A percentile compares a stretch with the other conserved stretches of the same genome.
phyloP scores from a whole-genome alignment of 352 stramenopile genomes.

The Pythium biforme region DNA sequence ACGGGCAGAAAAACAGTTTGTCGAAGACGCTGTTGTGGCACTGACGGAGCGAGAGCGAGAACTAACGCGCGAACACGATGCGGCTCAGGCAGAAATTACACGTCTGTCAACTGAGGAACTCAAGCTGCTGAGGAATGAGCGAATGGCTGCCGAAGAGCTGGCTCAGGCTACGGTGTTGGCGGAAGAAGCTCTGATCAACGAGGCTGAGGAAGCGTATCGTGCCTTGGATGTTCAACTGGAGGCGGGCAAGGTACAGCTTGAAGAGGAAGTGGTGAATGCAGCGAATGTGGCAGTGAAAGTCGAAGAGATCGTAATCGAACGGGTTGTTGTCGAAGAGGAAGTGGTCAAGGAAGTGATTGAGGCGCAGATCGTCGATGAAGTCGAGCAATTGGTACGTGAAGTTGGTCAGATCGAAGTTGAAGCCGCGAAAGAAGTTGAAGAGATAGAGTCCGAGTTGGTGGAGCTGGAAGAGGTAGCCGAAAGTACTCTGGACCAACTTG shows the following conservation, averaged over 20 bases:
- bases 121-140: neutral
- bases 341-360: slow-evolving; percentile 12
- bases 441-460: neutral
- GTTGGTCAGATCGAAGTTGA: neutral
- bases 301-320: slow-evolving; percentile 9
- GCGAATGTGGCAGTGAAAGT: neutral
- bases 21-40: neutral
- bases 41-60: slow-evolving; percentile 6
- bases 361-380: neutral
- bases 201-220: neutral
- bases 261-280: slow-evolving; percentile 8
- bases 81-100: slow-evolving; percentile 10
- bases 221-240: slow-evolving; percentile 9
- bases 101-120: neutral
- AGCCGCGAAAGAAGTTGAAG: neutral
- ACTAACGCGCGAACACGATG: slow-evolving; percentile 13
- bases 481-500: neutral
- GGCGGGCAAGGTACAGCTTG: slow-evolving; percentile 7
- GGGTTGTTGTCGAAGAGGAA: slow-evolving; percentile 11
- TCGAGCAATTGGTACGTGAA: neutral
- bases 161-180: neutral
- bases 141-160: slow-evolving; percentile 4
- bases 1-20: neutral
- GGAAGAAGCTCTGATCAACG: slow-evolving; percentile 7
- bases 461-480: neutral